Evolutionary conservation across 768 basidiomycete genomes (phyloP), one percentile per base, ranked within the genome.

Genomic region (Mycena galopus): DNA sequence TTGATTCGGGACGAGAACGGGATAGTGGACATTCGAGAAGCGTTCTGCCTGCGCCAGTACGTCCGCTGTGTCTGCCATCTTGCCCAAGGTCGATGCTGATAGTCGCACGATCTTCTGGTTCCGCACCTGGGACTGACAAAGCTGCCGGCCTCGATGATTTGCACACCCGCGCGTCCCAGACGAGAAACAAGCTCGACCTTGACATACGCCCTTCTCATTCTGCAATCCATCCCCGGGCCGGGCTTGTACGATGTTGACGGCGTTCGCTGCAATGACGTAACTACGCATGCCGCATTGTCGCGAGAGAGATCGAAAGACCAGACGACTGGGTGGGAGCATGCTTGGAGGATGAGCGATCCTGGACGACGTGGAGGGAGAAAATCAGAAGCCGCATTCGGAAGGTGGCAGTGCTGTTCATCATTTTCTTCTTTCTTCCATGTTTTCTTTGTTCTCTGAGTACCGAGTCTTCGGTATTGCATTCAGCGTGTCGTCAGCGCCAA

Each of bases 41-140:
- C 86, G 87, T 33, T 90, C 82, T 76, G 93, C 88, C 21, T 82
- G 79, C n/a, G 87, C 84, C 35, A 97, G 84, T 16, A 97, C 91
- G n/a, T n/a, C n/a, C n/a, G n/a, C n/a, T n/a, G 96, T 96, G 25
- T 94, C 94, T 19, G 91, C 94, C 95, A 97, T 96, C 95, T 97
- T 73, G 21, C 30, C 19, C 30, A 57, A 61, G 35, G 61, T 69
- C 35, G 7, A 51, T 25, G 33, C 16, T 16, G 21, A 4, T 51
- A 2, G 19, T 9, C 19, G 5, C 27, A 9, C 14, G 11, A 10
- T 14, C 19, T 29, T 32, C 33, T 16, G 23, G 27, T 14, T 3
- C 81, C 86, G 62, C 72, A 91, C 96, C 89, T 97, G 96, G 94
- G 94, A 80, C 94, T 94, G 69, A 97, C 96, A 78, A 97, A 96